These are phyloP conservation scores for Ophiostoma sp. DNA, from an alignment of 2,329 filamentous ascomycete genomes.

Conservation along the genomic window DNA sequence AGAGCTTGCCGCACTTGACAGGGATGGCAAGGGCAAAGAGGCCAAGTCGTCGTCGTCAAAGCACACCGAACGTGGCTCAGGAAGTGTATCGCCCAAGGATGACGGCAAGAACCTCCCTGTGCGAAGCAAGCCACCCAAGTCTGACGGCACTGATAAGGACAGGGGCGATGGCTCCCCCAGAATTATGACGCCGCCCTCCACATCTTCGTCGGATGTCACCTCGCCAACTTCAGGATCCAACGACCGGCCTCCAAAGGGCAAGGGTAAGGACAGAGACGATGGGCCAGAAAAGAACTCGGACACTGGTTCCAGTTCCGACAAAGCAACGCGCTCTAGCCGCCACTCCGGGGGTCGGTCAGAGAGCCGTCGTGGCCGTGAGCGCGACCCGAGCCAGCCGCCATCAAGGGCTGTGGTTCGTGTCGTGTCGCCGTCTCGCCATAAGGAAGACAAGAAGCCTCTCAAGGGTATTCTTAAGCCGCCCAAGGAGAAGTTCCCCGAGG, in stretches of 20 bases:
- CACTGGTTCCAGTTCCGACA: not conserved
- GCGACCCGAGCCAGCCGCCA: constrained; percentile 20
- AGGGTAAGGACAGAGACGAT: constrained; percentile 17
- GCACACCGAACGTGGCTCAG: not conserved
- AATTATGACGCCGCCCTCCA: constrained; percentile 26
- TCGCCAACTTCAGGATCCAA: constrained; percentile 25
- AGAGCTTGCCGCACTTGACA: constrained; percentile 24
- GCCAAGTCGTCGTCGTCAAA: not conserved
- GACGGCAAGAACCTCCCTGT: not conserved
- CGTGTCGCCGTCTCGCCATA: constrained; percentile 63
- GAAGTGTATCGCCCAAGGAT: constrained; percentile 5
- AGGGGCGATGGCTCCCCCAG: constrained; percentile 24
- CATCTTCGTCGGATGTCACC: constrained; percentile 20
- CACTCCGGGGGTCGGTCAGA: not conserved
- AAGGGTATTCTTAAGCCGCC: constrained; percentile 85
- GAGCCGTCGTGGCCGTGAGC: constrained; percentile 11
- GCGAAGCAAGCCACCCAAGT: constrained; percentile 1
- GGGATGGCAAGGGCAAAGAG: constrained; percentile 13
- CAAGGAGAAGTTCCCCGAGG: constrained; percentile 77
- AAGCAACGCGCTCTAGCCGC: constrained; percentile 8
- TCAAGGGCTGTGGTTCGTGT: constrained; percentile 47
- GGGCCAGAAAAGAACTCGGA: not conserved
- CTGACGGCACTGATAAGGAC: constrained; percentile 5
- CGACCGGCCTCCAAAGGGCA: constrained; percentile 23
- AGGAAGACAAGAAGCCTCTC: constrained; percentile 49